Evolutionary conservation across 176 grass and related monocot species (phyloP), one percentile per base, ranked within the genome.

Genomic region (Cenchrus purpureus): DNA sequence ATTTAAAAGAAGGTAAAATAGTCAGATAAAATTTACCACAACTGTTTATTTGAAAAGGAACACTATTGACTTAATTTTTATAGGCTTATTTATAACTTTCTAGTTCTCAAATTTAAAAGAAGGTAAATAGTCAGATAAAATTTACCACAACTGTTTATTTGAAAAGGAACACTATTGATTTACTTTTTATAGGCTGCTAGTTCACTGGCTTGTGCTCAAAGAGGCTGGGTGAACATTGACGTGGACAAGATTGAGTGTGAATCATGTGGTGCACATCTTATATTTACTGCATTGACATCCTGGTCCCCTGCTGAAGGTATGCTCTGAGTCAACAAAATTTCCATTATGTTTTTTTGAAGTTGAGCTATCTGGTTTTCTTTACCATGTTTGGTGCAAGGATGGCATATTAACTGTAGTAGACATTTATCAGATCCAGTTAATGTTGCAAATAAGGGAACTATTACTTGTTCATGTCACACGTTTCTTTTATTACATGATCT

Each of bases 301-400:
- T 95, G 95, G 88, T 94, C 89, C 48, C 81, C 92, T 66, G 90
- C 93, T 79, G 97, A 98, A 98, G 91, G 96, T 95, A 91, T 91
- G 81, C 34, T 52, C 25, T 12, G 10, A 75, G 7, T 65, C 77
- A 78, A 42, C 34, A 34, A 55, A 12, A 65, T 79, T 57, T 75
- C 6, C 44, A 1, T 3, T 74, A n/a, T 25, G 16, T 61, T 56
- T 87, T 79, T 71, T 59, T 65, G 65, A 56, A 55, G 77, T 81
- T 14, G 34, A 61, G 74, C 46, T 74, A 64, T 46, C 43, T 67
- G 74, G 29, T 60, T 76, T 49, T 67, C 28, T 12, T 77, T 28
- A 46, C 22, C 48, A 17, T 57, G 12, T 25, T 76, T 50, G 62
- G 28, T 79, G 32, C 74, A 44, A 14, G 6, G 10, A 43, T 77